Percentiles rank a stretch among this genome's conserved stretches.
Evolutionary conservation across 257 asterid genomes (phyloP).

Genomic region (Catharanthus roseus): DNA sequence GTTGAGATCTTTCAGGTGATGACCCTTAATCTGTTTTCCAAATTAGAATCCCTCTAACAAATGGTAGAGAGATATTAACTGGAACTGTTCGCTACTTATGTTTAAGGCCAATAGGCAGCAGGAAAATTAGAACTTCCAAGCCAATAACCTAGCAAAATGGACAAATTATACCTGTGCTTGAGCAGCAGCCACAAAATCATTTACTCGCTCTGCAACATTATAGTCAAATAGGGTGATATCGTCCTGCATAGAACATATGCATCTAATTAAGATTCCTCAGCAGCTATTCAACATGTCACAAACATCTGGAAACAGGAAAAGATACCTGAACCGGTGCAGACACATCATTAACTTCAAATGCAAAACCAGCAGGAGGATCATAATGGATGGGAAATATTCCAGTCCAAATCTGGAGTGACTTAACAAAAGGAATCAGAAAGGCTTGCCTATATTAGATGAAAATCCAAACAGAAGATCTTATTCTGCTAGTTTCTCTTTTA

Average conservation of each 20-base stretch:
- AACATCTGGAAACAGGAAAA: not conserved
- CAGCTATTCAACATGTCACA: constrained; percentile 6
- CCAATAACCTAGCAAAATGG: constrained; percentile 2
- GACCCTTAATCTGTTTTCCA: not conserved
- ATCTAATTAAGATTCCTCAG: constrained; percentile 20
- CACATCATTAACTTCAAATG: constrained; percentile 67
- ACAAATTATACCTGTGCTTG: constrained; percentile 48
- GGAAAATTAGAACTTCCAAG: not conserved
- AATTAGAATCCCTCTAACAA: not conserved
- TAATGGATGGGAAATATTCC: constrained; percentile 69
- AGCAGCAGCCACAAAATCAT: constrained; percentile 79
- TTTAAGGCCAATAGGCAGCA: not conserved
- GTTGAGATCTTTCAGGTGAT: not conserved
- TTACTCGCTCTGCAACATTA: constrained; percentile 64
- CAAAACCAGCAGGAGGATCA: constrained; percentile 68
- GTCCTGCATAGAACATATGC: constrained; percentile 41
- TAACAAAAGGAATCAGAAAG: constrained; percentile 3
- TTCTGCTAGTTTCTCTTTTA: not conserved
- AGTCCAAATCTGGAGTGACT: constrained; percentile 56
- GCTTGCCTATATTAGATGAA: not conserved
- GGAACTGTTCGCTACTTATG: not conserved
- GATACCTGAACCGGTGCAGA: constrained; percentile 72
- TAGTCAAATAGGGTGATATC: constrained; percentile 66
- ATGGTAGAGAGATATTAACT: not conserved
- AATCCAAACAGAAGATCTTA: not conserved